A percentile compares a stretch with the other conserved stretches of the same genome.
These are phyloP conservation scores for Metschnikowia baotianmanensis DNA, from an alignment of 805 yeast species.

Conservation along the genomic window DNA sequence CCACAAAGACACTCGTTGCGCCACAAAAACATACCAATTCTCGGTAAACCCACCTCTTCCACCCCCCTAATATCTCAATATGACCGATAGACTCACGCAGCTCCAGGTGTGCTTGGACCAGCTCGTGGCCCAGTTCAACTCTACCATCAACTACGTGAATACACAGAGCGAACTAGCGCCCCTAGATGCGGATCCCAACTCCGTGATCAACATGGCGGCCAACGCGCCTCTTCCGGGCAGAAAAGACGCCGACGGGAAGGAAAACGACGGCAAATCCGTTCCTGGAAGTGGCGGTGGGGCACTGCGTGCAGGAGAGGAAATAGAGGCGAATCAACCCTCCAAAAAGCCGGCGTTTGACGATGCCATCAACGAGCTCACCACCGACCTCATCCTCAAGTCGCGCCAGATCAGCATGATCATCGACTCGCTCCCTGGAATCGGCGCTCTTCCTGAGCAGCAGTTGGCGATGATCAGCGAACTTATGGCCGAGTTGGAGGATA, in stretches of 20 bases:
- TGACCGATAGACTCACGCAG: slow-evolving; percentile 89
- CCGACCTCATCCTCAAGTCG: slow-evolving; percentile 81
- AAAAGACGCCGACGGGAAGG: slow-evolving; percentile 13
- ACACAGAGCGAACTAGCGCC: slow-evolving; percentile 36
- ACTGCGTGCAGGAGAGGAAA: not conserved
- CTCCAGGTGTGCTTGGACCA: slow-evolving; percentile 85
- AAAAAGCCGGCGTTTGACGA: slow-evolving; percentile 28
- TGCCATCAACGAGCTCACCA: slow-evolving; percentile 72
- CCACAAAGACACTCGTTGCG: too few relatives aligned
- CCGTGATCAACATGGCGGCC: slow-evolving; percentile 62
- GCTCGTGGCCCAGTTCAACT: slow-evolving; percentile 74
- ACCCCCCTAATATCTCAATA: slow-evolving; percentile 18
- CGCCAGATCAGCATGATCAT: slow-evolving; percentile 84
- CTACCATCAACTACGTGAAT: slow-evolving; percentile 69
- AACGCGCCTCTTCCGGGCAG: slow-evolving; percentile 49
- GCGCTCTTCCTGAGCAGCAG: slow-evolving; percentile 76
- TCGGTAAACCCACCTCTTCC: too few relatives aligned
- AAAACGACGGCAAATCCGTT: slow-evolving; percentile 10
- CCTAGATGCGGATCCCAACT: slow-evolving; percentile 59
- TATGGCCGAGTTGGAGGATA: slow-evolving; percentile 56
- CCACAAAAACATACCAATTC: too few relatives aligned
- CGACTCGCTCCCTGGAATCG: slow-evolving; percentile 90
- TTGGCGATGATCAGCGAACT: slow-evolving; percentile 59
- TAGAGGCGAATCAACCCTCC: not conserved
- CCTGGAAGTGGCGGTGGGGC: slow-evolving; percentile 14